Evolutionary conservation across 805 yeast species (phyloP), one percentile per base, ranked within the genome.

Genomic region (Candida xiaguanensis): DNA sequence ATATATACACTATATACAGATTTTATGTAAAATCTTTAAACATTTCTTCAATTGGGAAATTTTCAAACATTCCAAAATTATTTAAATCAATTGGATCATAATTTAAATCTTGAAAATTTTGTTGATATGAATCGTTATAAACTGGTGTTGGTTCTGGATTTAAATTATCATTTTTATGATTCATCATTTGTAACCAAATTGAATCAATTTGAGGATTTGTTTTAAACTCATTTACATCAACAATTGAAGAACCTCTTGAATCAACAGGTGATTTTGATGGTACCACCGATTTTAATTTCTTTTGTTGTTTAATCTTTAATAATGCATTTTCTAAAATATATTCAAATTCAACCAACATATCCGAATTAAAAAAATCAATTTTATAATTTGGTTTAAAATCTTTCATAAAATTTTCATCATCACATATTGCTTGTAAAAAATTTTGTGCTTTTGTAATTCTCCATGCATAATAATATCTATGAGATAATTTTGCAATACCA

Each of bases 391-490:
- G 42, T 15, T 38, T 44, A 31, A 43, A 43, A 18, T n/a, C 38
- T 30, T 31, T 34, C 25, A 29, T 35, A 34, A 61, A 50, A 7
- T 55, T 59, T 13, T 59, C 47, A 15, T 61, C 55, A 0, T 45
- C 55, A 8, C 76, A 40, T 4, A 71, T 38, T 16, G 56, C 59
- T 12, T 68, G 46, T 16, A 78, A 48, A 31, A 64, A 69, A 7
- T 55, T 56, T 36, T 74, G 75, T 0, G 85, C 82, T 48, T 80
- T 81, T 30, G 77, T 67, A 53, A 82, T 71, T 58, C 85, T 72
- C 79, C 82, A 79, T 2, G 88, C 84, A 52, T 80, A 80, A 42
- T 77, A 78, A 52, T 80, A 82, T 44, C 78, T 68, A 20, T 62
- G 67, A 12, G 85, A 75, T 27, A 83, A 58, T 30, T 66, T 65